Evolutionary conservation across 2,329 filamentous ascomycete genomes (phyloP), one percentile per base, ranked within the genome.

Genomic region (Venturia pyrina): DNA sequence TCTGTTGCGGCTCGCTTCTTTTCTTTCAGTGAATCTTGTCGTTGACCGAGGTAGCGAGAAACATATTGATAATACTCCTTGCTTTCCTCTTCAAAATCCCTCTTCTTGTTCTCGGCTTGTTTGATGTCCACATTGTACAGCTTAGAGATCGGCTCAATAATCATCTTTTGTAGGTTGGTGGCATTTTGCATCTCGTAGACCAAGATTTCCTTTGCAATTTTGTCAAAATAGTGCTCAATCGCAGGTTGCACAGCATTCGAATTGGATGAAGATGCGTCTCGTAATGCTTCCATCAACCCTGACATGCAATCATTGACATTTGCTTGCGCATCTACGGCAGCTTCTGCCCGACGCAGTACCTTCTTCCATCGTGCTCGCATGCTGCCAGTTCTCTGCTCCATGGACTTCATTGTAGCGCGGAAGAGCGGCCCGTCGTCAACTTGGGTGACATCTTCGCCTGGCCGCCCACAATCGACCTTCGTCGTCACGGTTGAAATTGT

Each of bases 41-140:
- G 86, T 75, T 98, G 93, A 41, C 95, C 95, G n/a, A 99, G 85
- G 77, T 99, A 99, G 60, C 92, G 87, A 68, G 92, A 90, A 63
- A 98, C 90, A 74, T 96, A 99, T 68, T 89, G 88, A 77, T 99
- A 99, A 78, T 96, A 99, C 75, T 99, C 95, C 75, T 96, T 95
- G 79, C 93, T 98, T 75, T 99, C 95, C 73, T 99, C 95, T 69
- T 99, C 95, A 71, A 99, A 99, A 71, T 98, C 95, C 70, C 95
- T 91, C 78, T 95, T 96, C 80, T 99, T 99, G 50, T 89, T 83
- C 73, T 99, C 95, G 34, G 93, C 96, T 76, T 96, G 92, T 77
- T 99, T 99, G 79, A 99, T 98, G 72, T 99, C 96, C 69, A 93
- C 83, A 68, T 91, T 91, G 77, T 99, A 99, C 17, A 99, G 81